Conservation (phyloP, 495 filamentous ascomycete species). For the Trichoderma gamsii region DNA sequence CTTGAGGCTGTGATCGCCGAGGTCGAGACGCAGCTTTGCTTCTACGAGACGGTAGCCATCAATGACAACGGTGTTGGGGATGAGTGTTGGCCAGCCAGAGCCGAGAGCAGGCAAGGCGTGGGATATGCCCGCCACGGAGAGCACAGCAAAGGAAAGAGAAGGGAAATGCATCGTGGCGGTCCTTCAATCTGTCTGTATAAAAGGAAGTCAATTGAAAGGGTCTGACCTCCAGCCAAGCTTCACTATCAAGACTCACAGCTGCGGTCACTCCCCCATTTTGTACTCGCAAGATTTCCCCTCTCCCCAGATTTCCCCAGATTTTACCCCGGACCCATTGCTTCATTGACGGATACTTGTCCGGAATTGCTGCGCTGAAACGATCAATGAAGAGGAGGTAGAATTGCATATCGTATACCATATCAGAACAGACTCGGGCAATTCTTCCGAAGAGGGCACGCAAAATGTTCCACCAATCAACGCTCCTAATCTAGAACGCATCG, state of each 20-base stretch:
- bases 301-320: neutral
- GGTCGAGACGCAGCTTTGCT: neutral
- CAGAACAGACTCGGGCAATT: neutral
- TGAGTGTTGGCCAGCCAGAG: neutral
- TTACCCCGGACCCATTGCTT: neutral
- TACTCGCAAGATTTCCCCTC: neutral
- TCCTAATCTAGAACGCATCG: neutral
- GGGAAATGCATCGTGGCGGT: neutral
- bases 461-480: slow-evolving; percentile 6
- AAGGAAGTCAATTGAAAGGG: neutral
- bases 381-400: neutral
- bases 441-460: neutral
- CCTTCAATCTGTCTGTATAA: neutral
- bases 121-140: neutral
- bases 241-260: neutral
- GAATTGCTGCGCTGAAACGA: neutral
- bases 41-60: neutral
- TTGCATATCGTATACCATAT: neutral
- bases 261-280: neutral
- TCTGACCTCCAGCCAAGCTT: neutral
- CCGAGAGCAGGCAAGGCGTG: neutral
- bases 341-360: neutral
- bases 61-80: slow-evolving; percentile 4
- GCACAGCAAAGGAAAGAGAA: neutral
- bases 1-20: neutral